Conservation (phyloP, 2,329 filamentous ascomycete species). For the Hypoxylon sp. region DNA sequence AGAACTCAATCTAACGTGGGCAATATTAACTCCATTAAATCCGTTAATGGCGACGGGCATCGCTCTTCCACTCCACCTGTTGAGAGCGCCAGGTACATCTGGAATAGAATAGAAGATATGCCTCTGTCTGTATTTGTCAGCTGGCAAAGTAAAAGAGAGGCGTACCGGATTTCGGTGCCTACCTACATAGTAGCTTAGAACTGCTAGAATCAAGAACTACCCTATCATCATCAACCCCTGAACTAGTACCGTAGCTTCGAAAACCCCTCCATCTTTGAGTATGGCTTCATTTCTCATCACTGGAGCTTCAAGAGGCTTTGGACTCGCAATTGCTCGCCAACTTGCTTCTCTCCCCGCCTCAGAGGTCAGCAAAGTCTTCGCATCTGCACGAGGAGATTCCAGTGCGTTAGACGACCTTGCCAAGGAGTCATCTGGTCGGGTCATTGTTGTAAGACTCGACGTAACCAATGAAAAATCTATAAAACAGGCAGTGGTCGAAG, state of each 20-base stretch:
- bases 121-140: neutral
- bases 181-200: neutral
- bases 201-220: neutral
- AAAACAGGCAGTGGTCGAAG: conserved; percentile 52
- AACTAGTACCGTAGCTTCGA: neutral
- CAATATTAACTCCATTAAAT: neutral
- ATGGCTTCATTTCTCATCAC: conserved; percentile 59
- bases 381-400: conserved; percentile 57
- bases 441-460: conserved; percentile 57
- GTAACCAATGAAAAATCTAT: conserved; percentile 56
- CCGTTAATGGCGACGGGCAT: neutral
- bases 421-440: conserved; percentile 53
- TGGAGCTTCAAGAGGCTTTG: conserved; percentile 56
- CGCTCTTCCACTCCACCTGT: neutral
- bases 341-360: conserved; percentile 42
- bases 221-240: neutral
- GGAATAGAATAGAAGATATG: neutral
- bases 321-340: conserved; percentile 54
- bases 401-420: conserved; percentile 56
- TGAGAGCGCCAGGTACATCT: neutral
- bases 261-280: neutral
- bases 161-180: neutral
- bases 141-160: neutral
- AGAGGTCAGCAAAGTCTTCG: conserved; percentile 57
- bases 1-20: neutral